Conservation (phyloP, 2,329 filamentous ascomycete species). For the Fusarium udum region DNA sequence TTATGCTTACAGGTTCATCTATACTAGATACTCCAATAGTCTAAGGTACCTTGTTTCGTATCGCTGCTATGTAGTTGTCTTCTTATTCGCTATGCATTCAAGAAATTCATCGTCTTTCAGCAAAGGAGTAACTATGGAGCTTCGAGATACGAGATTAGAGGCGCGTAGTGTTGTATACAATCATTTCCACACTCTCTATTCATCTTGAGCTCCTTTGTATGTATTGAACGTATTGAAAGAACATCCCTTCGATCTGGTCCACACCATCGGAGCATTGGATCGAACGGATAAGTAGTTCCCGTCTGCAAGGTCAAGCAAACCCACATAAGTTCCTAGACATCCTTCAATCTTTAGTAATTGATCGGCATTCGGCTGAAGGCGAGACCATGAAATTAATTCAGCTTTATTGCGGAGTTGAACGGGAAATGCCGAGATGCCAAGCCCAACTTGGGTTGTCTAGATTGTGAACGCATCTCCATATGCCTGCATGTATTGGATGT, state of each 20-base stretch:
- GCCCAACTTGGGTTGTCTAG: background rate
- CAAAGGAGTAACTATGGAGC: background rate
- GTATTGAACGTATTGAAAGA: background rate
- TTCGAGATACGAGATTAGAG: background rate
- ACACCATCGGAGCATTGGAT: background rate
- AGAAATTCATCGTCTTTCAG: background rate
- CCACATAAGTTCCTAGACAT: background rate
- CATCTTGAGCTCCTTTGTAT: background rate
- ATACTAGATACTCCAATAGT: background rate
- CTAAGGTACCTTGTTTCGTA: background rate
- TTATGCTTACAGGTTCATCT: background rate
- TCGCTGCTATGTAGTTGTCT: background rate
- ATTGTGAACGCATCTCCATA: background rate
- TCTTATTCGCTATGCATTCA: background rate
- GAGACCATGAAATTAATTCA: background rate
- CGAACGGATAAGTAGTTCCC: background rate
- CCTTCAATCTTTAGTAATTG: background rate
- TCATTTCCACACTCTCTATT: background rate
- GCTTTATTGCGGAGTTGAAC: background rate
- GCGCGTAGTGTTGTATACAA: background rate
- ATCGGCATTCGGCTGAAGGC: constrained; percentile 2
- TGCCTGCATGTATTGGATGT: constrained; percentile 9
- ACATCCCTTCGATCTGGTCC: background rate
- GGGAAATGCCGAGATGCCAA: constrained; percentile 1
- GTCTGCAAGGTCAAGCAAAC: background rate